These are phyloP conservation scores for Botrytis elliptica DNA, from an alignment of 2,329 filamentous ascomycete species.

Conservation along the genomic window DNA sequence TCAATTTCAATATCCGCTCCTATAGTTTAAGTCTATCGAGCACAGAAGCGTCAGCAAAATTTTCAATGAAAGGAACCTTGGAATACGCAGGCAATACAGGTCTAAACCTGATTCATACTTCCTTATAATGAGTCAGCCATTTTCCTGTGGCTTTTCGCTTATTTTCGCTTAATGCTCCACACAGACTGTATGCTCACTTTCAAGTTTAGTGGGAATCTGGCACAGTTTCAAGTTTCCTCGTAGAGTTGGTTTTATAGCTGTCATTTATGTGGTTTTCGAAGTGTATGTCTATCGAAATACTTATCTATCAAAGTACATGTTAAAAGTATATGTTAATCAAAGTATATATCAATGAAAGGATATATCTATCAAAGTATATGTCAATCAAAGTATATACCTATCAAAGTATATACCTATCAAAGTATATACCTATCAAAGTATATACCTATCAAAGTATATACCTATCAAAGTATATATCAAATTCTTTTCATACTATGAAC, in stretches of 20 bases:
- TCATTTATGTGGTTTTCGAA: too few species aligned
- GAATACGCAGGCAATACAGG: not conserved
- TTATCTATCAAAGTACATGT: rapidly evolving
- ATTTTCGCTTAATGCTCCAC: not conserved
- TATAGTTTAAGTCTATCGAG: not conserved
- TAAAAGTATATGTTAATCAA: too few species aligned
- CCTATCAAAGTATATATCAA: too few species aligned
- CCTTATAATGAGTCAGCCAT: not conserved
- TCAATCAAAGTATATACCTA: too few species aligned
- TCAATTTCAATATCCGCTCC: not conserved
- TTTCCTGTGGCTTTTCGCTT: not conserved
- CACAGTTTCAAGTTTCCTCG: not conserved
- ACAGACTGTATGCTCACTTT: not conserved
- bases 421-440: too few species aligned
- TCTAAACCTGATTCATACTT: not conserved
- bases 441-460: too few species aligned
- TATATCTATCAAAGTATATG: too few species aligned
- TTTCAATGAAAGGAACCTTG: not conserved
- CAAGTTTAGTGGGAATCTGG: not conserved
- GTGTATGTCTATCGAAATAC: too few species aligned
- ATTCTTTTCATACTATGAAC: not conserved
- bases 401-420: too few species aligned
- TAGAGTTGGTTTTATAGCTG: too few species aligned
- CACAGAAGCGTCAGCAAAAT: not conserved
- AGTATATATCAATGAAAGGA: rapidly evolving